Evolutionary conservation across 1,284 basidiomycete genomes (phyloP).

Genomic region (Meripilus lineatus): DNA sequence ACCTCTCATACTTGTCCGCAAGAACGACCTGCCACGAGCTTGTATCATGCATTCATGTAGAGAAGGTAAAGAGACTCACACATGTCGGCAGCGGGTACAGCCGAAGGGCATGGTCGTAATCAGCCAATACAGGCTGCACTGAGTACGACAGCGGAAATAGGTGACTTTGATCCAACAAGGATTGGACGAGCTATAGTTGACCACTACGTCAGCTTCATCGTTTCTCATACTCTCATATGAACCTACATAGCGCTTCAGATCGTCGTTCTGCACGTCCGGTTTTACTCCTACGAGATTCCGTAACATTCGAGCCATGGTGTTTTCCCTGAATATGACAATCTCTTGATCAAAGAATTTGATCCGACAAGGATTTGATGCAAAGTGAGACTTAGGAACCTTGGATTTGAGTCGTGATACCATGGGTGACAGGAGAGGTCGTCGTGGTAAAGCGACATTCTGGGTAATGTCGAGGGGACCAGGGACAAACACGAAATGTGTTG

Average conservation of each 20-base stretch:
- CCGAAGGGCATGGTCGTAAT: conserved; percentile 89
- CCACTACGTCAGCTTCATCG: neutral
- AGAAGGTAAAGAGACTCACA: conserved; percentile 40
- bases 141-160: conserved; percentile 80
- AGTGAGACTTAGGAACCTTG: conserved; percentile 73
- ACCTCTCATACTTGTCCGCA: conserved; percentile 95
- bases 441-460: conserved; percentile 72
- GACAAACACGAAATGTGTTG: conserved; percentile 90
- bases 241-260: conserved; percentile 84
- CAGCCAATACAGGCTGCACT: conserved; percentile 85
- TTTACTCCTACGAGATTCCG: conserved; percentile 88
- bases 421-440: conserved; percentile 71
- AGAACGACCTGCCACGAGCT: conserved; percentile 68
- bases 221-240: neutral
- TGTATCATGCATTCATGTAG: conserved; percentile 1
- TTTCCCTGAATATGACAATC: conserved; percentile 91
- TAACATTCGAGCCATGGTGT: conserved; percentile 92
- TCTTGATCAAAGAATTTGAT: conserved; percentile 96
- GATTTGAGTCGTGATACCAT: conserved; percentile 66
- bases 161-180: conserved; percentile 89
- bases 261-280: conserved; percentile 65
- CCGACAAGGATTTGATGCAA: conserved; percentile 91
- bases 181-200: conserved; percentile 77
- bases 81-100: conserved; percentile 94
- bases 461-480: conserved; percentile 92